These are phyloP conservation scores for Purpureocillium takamizusanense DNA, from an alignment of 2,329 filamentous ascomycete species.

Conservation along the genomic window DNA sequence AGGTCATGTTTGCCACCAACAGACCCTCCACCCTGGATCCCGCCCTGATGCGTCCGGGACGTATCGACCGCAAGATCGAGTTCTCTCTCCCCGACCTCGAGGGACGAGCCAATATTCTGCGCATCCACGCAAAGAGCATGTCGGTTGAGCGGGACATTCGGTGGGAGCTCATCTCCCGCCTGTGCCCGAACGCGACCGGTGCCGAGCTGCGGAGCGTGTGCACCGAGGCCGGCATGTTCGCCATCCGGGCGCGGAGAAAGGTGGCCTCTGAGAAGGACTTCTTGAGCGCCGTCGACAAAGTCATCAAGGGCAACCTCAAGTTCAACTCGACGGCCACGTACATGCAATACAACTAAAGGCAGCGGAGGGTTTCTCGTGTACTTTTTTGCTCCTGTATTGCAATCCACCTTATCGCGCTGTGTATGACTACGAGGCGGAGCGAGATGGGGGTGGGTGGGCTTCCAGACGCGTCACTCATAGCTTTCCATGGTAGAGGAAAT, in stretches of 20 bases:
- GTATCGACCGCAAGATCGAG: slow-evolving; percentile 98
- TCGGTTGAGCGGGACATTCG: slow-evolving; percentile 96
- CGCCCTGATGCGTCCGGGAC: slow-evolving; percentile 92
- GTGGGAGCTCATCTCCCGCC: slow-evolving; percentile 95
- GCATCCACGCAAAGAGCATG: slow-evolving; percentile 99
- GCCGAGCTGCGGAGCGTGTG: slow-evolving; percentile 94
- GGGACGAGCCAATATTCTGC: slow-evolving; percentile 91
- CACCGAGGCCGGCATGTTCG: slow-evolving; percentile 98
- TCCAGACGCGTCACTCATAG: slow-evolving; percentile 14
- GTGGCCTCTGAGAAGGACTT: slow-evolving; percentile 99
- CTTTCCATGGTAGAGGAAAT: slow-evolving; percentile 6
- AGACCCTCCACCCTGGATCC: slow-evolving; percentile 90
- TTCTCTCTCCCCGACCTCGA: slow-evolving; percentile 96
- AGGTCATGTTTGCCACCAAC: slow-evolving; percentile 99
- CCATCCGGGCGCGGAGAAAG: slow-evolving; percentile 89
- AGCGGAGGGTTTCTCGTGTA: background rate
- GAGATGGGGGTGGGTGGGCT: slow-evolving; percentile 12
- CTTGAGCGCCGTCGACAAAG: slow-evolving; percentile 94
- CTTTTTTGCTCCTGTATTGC: slow-evolving; percentile 13
- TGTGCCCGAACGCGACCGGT: slow-evolving; percentile 95
- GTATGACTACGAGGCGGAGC: slow-evolving; percentile 19
- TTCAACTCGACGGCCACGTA: slow-evolving; percentile 98
- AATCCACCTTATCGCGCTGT: slow-evolving; percentile 12
- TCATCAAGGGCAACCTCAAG: slow-evolving; percentile 98
- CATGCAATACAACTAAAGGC: slow-evolving; percentile 90